Base-by-base conservation (phyloP, 2,329 filamentous ascomycete species). In the Ceratocystis alfenasii region DNA sequence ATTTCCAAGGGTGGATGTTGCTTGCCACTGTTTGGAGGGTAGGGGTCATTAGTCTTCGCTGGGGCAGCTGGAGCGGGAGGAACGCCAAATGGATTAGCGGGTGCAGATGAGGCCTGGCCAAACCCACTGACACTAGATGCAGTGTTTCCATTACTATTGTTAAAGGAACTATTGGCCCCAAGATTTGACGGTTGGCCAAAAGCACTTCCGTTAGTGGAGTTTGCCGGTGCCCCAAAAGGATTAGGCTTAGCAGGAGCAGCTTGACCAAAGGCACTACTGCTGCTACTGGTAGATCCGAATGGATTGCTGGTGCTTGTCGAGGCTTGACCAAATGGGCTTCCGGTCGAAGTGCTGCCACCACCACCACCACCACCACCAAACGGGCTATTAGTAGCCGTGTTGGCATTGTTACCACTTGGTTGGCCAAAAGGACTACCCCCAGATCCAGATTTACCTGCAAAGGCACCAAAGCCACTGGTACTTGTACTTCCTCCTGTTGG, bases 1-100 rank as follows among this genome's bases (percentile, higher is more conserved):
- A 74, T 77, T 7, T 76, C 74, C 10, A 76, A 68, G 2, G 76
- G 69, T 2, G 79, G 79, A 63, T 81, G 80, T 65, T 78, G 73
- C 66, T 74, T 79, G 10, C 73, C 72, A 70, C 77, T 79, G 5
- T 70, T 73, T 0, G 79, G 78, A 0, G 76, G 74, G 68, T 81
- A 81, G 1, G 80, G 80, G 63, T 71, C 75, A 20, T 64, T 62
- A 28, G 65, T 61, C 44, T 67, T 70, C 10, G 69, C 67, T 36
- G 69, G 3, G 20, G 61, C 59, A 22, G 64, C 44, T 1, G 63
- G 66, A 1, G 70, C 65, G 1, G 69, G 64, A 41, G 66, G 36
- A 3, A 12, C 17, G 7, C 48, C 48, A 55, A 66, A 66, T 1
- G 64, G 64, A 59, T 55, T 68, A 15, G 64, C 36, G 7, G 64